Evolutionary conservation across 2,329 filamentous ascomycete species (phyloP), one percentile per base, ranked within the genome.

Genomic region (Cytospora paraplurivora): DNA sequence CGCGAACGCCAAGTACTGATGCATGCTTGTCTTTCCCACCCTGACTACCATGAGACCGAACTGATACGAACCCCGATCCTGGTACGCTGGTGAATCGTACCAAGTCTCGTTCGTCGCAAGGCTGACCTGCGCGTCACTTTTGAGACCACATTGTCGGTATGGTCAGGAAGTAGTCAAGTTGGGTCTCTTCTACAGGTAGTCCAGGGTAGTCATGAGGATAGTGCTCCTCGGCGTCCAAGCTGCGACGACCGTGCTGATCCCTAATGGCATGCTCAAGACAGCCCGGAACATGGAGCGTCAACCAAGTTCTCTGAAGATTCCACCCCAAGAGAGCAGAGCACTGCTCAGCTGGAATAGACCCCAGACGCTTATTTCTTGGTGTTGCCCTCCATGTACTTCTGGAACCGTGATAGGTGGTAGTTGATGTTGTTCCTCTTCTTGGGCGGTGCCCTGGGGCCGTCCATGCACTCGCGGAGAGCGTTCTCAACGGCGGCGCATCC

Each of bases 391-490:
- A 84, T 87, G 80, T 68, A 87, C 83, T 72, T 89, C 84, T 78
- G 88, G 85, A 81, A 96, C 81, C 95, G 86, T 69, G 85, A 85
- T 51, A 98, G 81, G 75, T 97, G 93, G 82, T 93, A 93, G 79
- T 98, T 98, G 85, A 98, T 93, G 76, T 88, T 94, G 80, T 88
- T 92, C 74, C 86, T 85, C 37, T 75, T 72, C 58, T 76, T 73
- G 13, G 77, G 70, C 51, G 77, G 71, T 64, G 75, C 81, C 81
- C 72, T 86, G 67, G 89, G 88, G 62, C 85, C 85, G 80, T 98
- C 94, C 92, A 97, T 97, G 78, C 87, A 90, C 37, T 77, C 76
- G 34, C 88, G 83, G 65, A 90, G 78, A 59, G 85, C 80, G 62
- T 81, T 80, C 76, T 89, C 86, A 68, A 89, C 73, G 50, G 80